phyloP scores from a whole-genome alignment of 2,329 filamentous ascomycete species.

The Pseudogymnoascus sp. region DNA sequence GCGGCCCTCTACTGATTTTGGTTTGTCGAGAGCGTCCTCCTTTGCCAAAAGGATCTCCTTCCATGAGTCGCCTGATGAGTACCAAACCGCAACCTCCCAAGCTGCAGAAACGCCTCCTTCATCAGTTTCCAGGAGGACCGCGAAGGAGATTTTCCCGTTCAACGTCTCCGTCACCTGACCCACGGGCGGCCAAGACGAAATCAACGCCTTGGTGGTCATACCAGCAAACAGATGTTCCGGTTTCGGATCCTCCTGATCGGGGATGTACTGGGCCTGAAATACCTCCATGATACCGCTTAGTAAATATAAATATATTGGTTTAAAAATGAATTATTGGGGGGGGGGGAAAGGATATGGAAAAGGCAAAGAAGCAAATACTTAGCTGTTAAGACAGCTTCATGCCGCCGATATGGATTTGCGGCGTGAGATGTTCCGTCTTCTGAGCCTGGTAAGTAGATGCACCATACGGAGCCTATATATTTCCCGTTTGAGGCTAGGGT shows the following conservation, averaged over 20 bases:
- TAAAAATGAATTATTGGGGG: neutral
- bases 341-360: conserved; percentile 6
- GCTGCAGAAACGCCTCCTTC: conserved; percentile 41
- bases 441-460: conserved; percentile 1
- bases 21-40: neutral
- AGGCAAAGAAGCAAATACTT: conserved; percentile 4
- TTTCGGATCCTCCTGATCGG: conserved; percentile 32
- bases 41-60: conserved; percentile 38
- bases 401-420: neutral
- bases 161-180: conserved; percentile 61
- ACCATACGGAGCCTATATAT: conserved; percentile 1
- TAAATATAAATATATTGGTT: conserved; percentile 13
- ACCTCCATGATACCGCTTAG: conserved; percentile 22
- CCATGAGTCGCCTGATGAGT: conserved; percentile 48
- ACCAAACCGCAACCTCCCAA: conserved; percentile 73
- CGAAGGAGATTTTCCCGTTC: conserved; percentile 46
- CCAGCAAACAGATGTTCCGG: neutral
- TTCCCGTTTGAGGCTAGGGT: conserved; percentile 4
- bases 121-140: conserved; percentile 60
- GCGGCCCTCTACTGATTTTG: conserved; percentile 1
- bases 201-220: conserved; percentile 37
- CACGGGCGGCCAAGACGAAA: conserved; percentile 61
- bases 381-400: neutral
- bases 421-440: conserved; percentile 3
- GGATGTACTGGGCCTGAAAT: conserved; percentile 26